A percentile compares a stretch with the other conserved stretches of the same genome.
Evolutionary conservation across 129 eudicot genomes (phyloP).

Genomic region (Silybum marianum): DNA sequence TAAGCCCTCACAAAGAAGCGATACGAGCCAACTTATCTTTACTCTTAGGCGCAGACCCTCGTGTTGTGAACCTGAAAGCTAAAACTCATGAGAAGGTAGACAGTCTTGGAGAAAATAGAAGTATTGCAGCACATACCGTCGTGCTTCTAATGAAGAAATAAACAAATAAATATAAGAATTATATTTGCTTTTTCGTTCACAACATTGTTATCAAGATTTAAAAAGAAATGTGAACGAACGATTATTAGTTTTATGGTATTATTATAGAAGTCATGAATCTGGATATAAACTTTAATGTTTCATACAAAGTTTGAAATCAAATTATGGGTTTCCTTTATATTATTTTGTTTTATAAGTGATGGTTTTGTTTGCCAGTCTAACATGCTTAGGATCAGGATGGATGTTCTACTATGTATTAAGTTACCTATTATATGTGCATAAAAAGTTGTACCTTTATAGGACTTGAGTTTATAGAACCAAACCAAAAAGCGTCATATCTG

Average conservation of each 20-base stretch:
- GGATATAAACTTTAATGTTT: no score
- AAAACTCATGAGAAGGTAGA: slow-evolving; percentile 99
- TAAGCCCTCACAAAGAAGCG: slow-evolving; percentile 94
- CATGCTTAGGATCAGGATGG: no score
- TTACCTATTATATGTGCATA: no score
- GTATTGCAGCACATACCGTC: slow-evolving; percentile 97
- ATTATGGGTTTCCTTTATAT: no score
- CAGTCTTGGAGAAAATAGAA: slow-evolving; percentile 97
- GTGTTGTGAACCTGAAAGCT: slow-evolving; percentile 92
- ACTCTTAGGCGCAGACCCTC: slow-evolving; percentile 94
- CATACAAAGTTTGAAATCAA: not conserved
- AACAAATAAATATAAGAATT: slow-evolving; percentile 13
- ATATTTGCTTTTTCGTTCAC: slow-evolving; percentile 12
- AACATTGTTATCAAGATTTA: slow-evolving; percentile 16
- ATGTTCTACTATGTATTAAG: no score
- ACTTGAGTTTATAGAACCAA: no score
- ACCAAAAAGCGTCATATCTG: no score
- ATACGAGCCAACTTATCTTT: slow-evolving; percentile 70
- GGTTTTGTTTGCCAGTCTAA: no score
- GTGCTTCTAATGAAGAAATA: slow-evolving; percentile 80
- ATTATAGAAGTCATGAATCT: not conserved
- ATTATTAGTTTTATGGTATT: not conserved
- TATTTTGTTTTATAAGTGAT: no score
- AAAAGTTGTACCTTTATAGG: no score
- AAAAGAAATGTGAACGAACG: slow-evolving; percentile 6